Evolutionary conservation across 352 stramenopile species (phyloP).

Genomic region (Elongisporangium anandrum): DNA sequence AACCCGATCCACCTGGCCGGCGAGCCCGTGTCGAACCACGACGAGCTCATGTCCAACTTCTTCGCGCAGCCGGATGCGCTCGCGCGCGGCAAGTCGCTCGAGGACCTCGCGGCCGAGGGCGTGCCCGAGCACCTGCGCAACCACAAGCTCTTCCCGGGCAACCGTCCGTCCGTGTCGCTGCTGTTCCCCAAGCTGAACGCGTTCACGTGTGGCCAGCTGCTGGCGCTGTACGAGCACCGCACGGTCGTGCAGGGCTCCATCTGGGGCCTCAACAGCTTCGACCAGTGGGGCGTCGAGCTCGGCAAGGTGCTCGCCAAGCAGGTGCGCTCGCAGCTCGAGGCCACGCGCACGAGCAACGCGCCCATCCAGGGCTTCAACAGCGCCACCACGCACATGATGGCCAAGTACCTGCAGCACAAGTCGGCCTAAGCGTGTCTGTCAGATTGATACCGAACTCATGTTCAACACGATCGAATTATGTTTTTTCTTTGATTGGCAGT

Average conservation of each 20-base stretch:
- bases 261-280: conserved; percentile 98
- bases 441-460: conserved; percentile 7
- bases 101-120: conserved; percentile 91
- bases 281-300: conserved; percentile 98
- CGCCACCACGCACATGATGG: conserved; percentile 90
- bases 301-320: conserved; percentile 98
- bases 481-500: not conserved
- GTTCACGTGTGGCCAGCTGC: conserved; percentile 93
- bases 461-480: not conserved
- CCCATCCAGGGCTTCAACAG: conserved; percentile 93
- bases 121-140: conserved; percentile 90
- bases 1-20: conserved; percentile 65
- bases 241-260: conserved; percentile 97
- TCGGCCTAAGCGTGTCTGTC: conserved; percentile 27
- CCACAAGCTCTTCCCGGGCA: conserved; percentile 97
- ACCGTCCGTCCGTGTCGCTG: conserved; percentile 95
- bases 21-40: conserved; percentile 95
- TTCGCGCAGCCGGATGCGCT: conserved; percentile 99
- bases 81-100: conserved; percentile 93
- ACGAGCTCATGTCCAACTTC: conserved; percentile 99
- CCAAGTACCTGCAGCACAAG: conserved; percentile 89
- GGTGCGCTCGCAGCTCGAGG: conserved; percentile 88
- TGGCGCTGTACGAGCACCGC: conserved; percentile 98
- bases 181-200: conserved; percentile 96
- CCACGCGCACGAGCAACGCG: conserved; percentile 66